A percentile compares a stretch with the other conserved stretches of the same genome.
These are phyloP conservation scores for Dianthus caryophyllus DNA, from an alignment of 148 eudicot genomes.

Conservation along the genomic window DNA sequence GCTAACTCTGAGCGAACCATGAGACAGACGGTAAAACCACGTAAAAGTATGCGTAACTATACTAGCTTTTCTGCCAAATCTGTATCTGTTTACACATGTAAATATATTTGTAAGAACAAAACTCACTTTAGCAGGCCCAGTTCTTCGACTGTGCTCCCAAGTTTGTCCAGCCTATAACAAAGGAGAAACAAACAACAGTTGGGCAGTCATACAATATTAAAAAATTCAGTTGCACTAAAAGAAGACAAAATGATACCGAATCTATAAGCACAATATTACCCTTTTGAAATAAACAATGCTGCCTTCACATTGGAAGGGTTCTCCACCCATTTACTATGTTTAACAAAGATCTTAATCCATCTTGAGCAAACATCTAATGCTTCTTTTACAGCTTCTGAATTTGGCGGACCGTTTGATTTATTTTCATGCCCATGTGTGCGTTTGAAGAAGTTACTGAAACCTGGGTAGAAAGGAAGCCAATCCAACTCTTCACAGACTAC, in stretches of 20 bases:
- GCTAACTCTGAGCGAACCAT: not conserved
- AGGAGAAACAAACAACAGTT: constrained; percentile 4
- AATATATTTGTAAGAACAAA: constrained; percentile 7
- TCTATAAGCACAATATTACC: constrained; percentile 40
- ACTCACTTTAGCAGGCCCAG: constrained; percentile 61
- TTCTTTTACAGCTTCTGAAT: constrained; percentile 63
- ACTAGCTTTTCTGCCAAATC: not conserved
- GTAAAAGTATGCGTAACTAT: not conserved
- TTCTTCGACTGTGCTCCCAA: constrained; percentile 59
- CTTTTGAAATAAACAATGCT: constrained; percentile 78
- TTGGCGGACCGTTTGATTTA: constrained; percentile 55
- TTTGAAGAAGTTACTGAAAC: constrained; percentile 49
- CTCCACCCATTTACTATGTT: constrained; percentile 90
- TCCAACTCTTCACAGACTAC: constrained; percentile 98
- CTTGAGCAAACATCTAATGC: constrained; percentile 71
- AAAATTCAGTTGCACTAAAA: not conserved
- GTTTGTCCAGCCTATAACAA: constrained; percentile 51
- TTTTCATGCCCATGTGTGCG: constrained; percentile 44
- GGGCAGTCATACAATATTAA: constrained; percentile 2
- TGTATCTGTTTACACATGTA: constrained; percentile 5
- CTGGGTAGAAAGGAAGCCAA: constrained; percentile 92
- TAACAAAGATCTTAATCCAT: constrained; percentile 83
- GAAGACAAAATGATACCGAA: not conserved
- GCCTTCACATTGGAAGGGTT: constrained; percentile 88
- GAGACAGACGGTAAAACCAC: not conserved